These are phyloP conservation scores for Phaeosphaeria sp. DNA, from an alignment of 2,329 filamentous ascomycete genomes.

Conservation along the genomic window DNA sequence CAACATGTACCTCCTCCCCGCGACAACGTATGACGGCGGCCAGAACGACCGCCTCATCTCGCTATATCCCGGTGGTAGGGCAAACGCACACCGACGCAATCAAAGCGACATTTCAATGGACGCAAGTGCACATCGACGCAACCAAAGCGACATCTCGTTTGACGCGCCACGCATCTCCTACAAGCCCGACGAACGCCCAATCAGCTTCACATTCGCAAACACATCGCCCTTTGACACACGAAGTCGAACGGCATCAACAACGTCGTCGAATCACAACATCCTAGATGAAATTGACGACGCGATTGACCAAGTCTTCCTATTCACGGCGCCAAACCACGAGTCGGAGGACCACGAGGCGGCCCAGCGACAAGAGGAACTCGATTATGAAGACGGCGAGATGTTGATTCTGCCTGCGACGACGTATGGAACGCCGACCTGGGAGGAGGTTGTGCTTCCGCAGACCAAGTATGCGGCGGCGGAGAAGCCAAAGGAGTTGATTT, in stretches of 20 bases:
- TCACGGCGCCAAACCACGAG: slow-evolving; percentile 9
- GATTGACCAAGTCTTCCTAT: slow-evolving; percentile 31
- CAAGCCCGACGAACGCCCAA: slow-evolving; percentile 19
- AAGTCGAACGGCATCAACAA: slow-evolving; percentile 12
- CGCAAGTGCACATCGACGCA: neutral
- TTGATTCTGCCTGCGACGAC: slow-evolving; percentile 12
- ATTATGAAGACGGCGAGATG: neutral
- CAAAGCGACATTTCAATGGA: neutral
- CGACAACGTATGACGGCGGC: slow-evolving; percentile 28
- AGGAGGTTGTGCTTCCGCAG: neutral
- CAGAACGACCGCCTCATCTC: slow-evolving; percentile 16
- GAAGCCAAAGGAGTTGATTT: neutral
- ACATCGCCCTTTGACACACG: slow-evolving; percentile 20
- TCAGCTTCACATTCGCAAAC: slow-evolving; percentile 22
- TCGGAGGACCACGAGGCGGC: too few species aligned
- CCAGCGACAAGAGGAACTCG: neutral
- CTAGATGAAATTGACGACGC: slow-evolving; percentile 33
- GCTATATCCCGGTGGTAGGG: slow-evolving; percentile 9
- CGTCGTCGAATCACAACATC: slow-evolving; percentile 18
- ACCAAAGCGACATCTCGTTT: neutral
- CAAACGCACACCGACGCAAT: neutral
- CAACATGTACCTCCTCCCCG: slow-evolving; percentile 25
- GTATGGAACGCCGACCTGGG: slow-evolving; percentile 6
- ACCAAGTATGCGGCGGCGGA: neutral
- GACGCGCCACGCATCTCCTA: slow-evolving; percentile 15